These are phyloP conservation scores for Annona squamosa DNA, from an alignment of 164 flowering plant genomes.

Conservation along the genomic window DNA sequence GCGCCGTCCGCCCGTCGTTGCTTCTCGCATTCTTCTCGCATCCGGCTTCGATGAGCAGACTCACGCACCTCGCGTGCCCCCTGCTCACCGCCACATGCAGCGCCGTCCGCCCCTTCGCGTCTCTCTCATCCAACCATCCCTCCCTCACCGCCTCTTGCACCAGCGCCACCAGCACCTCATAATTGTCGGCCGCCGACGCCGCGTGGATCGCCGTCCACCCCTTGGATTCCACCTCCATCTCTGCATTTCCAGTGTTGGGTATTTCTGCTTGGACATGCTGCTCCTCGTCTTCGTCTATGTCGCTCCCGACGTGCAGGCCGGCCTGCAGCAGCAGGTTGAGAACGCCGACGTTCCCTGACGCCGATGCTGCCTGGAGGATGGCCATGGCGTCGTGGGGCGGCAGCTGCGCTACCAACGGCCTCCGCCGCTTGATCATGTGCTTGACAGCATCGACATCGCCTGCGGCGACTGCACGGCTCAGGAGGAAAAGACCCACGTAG, in stretches of 20 bases:
- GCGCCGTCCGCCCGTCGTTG: conserved; percentile 40
- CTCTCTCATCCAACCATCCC: conserved; percentile 34
- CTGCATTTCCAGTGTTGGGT: not conserved
- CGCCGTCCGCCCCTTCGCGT: conserved; percentile 37
- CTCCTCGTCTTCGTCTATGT: not conserved
- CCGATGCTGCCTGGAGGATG: conserved; percentile 34
- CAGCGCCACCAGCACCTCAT: conserved; percentile 27
- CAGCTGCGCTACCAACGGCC: conserved; percentile 26
- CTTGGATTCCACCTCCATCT: conserved; percentile 12
- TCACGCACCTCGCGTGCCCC: conserved; percentile 29
- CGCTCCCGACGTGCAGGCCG: conserved; percentile 27
- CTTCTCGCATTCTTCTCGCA: conserved; percentile 38
- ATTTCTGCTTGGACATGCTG: not conserved
- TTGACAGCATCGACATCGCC: conserved; percentile 38
- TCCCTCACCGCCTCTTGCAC: not conserved
- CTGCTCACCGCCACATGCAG: conserved; percentile 41
- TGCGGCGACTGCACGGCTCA: conserved; percentile 36
- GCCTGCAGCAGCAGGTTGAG: conserved; percentile 35
- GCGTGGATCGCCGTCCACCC: conserved; percentile 42
- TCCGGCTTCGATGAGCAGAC: conserved; percentile 37
- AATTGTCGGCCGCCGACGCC: conserved; percentile 32
- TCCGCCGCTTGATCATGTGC: conserved; percentile 45
- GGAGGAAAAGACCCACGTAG: conserved; percentile 56
- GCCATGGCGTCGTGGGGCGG: conserved; percentile 29
- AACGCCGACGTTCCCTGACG: conserved; percentile 34